A percentile compares a stretch with the other conserved stretches of the same genome.
Conservation (phyloP, 306 rosid species). For the Castanea mollissima region DNA sequence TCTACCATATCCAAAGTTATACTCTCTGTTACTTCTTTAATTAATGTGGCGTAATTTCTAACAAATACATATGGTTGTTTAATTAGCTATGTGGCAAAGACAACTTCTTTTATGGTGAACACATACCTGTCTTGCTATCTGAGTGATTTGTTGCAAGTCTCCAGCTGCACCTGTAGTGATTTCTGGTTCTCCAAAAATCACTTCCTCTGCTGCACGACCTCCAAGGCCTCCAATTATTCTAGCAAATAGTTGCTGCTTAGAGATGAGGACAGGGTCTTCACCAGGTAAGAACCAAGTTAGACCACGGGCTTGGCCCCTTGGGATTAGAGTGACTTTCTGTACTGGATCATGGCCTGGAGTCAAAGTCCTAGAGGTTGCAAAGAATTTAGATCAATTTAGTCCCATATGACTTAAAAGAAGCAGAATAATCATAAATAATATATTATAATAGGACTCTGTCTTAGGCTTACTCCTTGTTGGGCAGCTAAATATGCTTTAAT, state of each 20-base stretch:
- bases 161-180: constrained; percentile 78
- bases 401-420: background rate
- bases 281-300: constrained; percentile 73
- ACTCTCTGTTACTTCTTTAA: no score
- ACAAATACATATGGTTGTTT: no score
- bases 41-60: no score
- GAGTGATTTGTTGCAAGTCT: constrained; percentile 68
- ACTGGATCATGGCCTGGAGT: constrained; percentile 73
- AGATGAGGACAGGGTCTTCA: constrained; percentile 63
- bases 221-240: constrained; percentile 78
- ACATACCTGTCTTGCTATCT: constrained; percentile 63
- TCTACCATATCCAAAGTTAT: no score
- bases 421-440: background rate
- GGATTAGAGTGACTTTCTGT: constrained; percentile 69
- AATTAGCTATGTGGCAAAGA: background rate
- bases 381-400: background rate
- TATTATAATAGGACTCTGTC: no score
- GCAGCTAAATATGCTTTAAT: no score
- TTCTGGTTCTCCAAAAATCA: constrained; percentile 74
- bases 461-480: no score
- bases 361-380: constrained; percentile 41
- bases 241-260: constrained; percentile 65
- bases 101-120: background rate
- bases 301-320: constrained; percentile 73
- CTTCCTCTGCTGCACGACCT: constrained; percentile 78